Base-by-base conservation (phyloP, 1,139 yeast species). In the Barnettozyma hawaiiensis region DNA sequence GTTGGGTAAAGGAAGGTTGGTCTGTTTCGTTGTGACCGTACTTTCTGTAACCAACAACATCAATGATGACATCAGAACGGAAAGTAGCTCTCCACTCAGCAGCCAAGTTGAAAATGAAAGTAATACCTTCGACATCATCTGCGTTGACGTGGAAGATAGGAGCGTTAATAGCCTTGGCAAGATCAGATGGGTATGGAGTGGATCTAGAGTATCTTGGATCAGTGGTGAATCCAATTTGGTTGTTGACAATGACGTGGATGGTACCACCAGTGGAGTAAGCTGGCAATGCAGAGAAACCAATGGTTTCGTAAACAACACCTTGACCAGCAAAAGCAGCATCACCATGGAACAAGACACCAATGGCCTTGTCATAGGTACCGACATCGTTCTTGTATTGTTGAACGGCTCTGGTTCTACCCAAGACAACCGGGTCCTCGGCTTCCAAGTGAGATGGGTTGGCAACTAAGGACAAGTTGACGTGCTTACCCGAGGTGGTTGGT, bases 81-180 rank as follows among this genome's bases (percentile, higher is more conserved):
- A 85, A 92, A 50, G 86, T 81, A 41, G 95, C 87, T 73, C 98
- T 84, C 96, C 96, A 92, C 69, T 92, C 97, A 51, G 98, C 97
- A 50, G 98, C 98, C 66, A 92, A 76, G 68, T 87, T 85, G 76
- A 89, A 90, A 56, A 90, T 83, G 63, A 84, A 94, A 44, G 89
- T 85, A 51, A 84, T 81, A 36, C 95, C 89, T 72, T 92, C 99
- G 54, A 86, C 90, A 63, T 94, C 98, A 65, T 92, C 97, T 21
- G 97, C 97, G 63, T 92, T 92, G 42, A 92, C 97, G 69, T 92
- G 99, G 95, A 92, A 92, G 60, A 92, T 89, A 53, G 98, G 99
- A 22, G 97, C 97, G 63, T 92, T 92, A 63, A 87, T 85, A 33
- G 95, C 73, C 73, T 94, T 94, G 58, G 97, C 98, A 62, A 94